phyloP scores from a whole-genome alignment of 768 basidiomycete genomes.

The Xanthoconium stramineum region DNA sequence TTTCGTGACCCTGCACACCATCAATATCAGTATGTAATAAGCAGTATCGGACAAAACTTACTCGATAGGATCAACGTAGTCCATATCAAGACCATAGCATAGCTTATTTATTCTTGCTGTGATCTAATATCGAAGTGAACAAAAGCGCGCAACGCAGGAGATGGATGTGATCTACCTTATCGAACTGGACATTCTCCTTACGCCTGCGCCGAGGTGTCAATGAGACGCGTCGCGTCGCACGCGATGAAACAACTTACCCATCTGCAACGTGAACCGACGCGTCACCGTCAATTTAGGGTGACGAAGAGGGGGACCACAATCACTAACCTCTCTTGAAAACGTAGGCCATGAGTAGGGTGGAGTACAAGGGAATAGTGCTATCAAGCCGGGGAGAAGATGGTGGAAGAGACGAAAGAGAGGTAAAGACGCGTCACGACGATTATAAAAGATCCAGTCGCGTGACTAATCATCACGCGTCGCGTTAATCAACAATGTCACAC shows the following conservation, averaged over 20 bases:
- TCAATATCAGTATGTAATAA: constrained; percentile 11
- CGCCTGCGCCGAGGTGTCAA: constrained; percentile 44
- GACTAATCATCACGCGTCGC: constrained; percentile 30
- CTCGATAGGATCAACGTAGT: constrained; percentile 94
- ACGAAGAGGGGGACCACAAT: not conserved
- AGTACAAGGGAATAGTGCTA: constrained; percentile 2
- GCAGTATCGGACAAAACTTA: not conserved
- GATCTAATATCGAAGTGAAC: constrained; percentile 48
- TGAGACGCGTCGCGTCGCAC: constrained; percentile 24
- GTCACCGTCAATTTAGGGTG: constrained; percentile 6
- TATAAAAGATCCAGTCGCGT: constrained; percentile 29
- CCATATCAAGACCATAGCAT: constrained; percentile 91
- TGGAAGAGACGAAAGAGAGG: constrained; percentile 18
- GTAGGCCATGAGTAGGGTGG: constrained; percentile 38
- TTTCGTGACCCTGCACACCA: constrained; percentile 65
- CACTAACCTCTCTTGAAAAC: constrained; percentile 58
- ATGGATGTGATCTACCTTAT: constrained; percentile 58
- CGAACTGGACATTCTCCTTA: constrained; percentile 90
- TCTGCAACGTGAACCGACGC: constrained; percentile 32
- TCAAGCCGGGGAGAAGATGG: constrained; percentile 17
- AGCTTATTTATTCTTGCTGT: constrained; percentile 85
- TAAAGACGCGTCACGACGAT: constrained; percentile 27
- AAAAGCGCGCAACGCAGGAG: constrained; percentile 13
- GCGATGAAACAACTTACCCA: constrained; percentile 36
- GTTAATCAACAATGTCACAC: constrained; percentile 33